Evolutionary conservation across 73 alveolate genomes (phyloP), one percentile per base, ranked within the genome.

Genomic region (Paramecium tetraurelia): DNA sequence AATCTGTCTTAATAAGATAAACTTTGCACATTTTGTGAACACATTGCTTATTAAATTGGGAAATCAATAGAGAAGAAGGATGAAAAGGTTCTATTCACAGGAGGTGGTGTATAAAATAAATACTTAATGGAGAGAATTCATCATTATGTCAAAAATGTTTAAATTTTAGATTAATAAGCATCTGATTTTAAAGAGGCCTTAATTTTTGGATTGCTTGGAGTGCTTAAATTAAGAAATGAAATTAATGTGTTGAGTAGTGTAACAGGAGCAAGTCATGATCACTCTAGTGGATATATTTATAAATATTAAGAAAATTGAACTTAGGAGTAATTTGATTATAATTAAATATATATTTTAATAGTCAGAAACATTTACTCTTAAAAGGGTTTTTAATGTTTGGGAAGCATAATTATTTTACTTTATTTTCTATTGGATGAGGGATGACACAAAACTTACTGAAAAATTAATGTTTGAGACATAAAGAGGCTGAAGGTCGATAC

Each of bases 101-200:
- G 93, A 59, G 93, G 93, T 12, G 93, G 93, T 36, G 93, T 80
- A 12, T 86, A 68, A 21, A 86, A 86, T 59, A 63, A 59, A 86
- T 86, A 40, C n/a, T 63, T 86, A 31, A 86, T 86, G 18, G 88
- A 59, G 20, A 86, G 93, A 63, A 48, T 86, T 3, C n/a, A 68
- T 21, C 21, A 33, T 5, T 35, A 59, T 21, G 29, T 63, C 7
- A 58, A 21, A 4, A 68, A 59, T 63, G 76, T 14, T 59, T 38
- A 63, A 35, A 48, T 48, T 6, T 14, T 48, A 18, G 86, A 86
- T 36, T 27, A 58, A 38, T 18, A 63, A 36, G 48, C 85, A 33
- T 50, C 57, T 9, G 93, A 86, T 40, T 86, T 86, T 63, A 86
- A 86, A 38, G 93, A 86, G 69, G 93, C 93, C 6, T 80, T 86